Conservation (phyloP, 495 filamentous ascomycete genomes). For the Neurospora sp. region DNA sequence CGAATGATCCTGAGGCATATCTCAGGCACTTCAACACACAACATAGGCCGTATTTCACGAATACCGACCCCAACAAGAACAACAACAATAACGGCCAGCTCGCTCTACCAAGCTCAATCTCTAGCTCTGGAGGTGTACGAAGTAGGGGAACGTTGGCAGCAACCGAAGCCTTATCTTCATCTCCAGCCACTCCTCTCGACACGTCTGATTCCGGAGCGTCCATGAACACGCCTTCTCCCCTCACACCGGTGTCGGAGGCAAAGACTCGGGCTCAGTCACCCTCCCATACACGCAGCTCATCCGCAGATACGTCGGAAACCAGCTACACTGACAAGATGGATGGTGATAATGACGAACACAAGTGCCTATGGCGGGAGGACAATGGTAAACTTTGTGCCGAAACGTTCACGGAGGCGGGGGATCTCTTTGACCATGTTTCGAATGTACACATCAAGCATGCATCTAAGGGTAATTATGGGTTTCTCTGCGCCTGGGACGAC, state of each 20-base stretch:
- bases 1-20: constrained; percentile 18
- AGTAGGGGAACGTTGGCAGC: constrained; percentile 4
- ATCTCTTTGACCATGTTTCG: constrained; percentile 21
- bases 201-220: constrained; percentile 19
- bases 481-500: constrained; percentile 26
- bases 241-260: constrained; percentile 16
- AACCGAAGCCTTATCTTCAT: constrained; percentile 15
- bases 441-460: constrained; percentile 21
- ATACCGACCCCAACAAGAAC: background rate
- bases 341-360: constrained; percentile 12
- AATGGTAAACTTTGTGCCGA: constrained; percentile 14
- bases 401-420: constrained; percentile 16
- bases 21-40: constrained; percentile 23
- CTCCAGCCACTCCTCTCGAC: constrained; percentile 17
- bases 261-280: constrained; percentile 4
- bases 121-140: background rate
- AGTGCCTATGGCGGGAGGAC: constrained; percentile 23
- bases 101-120: background rate
- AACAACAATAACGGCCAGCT: background rate
- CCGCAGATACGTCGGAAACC: constrained; percentile 8
- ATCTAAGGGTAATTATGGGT: constrained; percentile 22
- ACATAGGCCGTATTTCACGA: constrained; percentile 13
- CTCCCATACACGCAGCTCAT: constrained; percentile 8
- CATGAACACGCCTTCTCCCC: constrained; percentile 17
- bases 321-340: background rate